Base-by-base conservation (phyloP, 164 flowering plant genomes). In the Saururus chinensis region DNA sequence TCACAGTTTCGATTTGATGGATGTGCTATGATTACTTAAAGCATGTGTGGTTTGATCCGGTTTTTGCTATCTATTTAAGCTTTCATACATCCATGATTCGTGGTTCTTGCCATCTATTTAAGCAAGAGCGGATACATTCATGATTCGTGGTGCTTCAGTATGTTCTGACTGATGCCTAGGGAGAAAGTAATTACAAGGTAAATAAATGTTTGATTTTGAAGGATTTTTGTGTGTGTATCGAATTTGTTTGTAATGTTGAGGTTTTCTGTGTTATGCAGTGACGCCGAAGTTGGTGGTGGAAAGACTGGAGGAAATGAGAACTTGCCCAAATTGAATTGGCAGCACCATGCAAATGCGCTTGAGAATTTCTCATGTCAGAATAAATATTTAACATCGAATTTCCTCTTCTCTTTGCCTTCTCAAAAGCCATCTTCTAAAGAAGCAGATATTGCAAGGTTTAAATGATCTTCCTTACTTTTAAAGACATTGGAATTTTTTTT, bases 321-420 rank as follows among this genome's bases (percentile, higher is more conserved):
- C 24, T 49, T 57, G 54, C 82, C 88, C 4, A 79, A 81, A 75
- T 67, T 75, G 25, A 91, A 88, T 70, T 87, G 84, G 95, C 62
- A 45, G 40, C 72, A 82, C 51, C 98, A 92, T 78, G 81, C 79
- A 19, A 55, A 61, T 40, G 83, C 86, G 52, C 89, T 70, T 56
- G 72, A 80, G 51, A 76, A 76, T 59, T 85, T 83, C 76, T 66
- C 70, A 51, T 55, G 62, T 54, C 87, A 77, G 63, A 64, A 75
- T 58, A 78, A 81, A 67, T 78, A 75, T 70, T 64, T 88, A 68
- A 75, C 74, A 57, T 79, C 98, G 23, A 81, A 79, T 73, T 86
- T 88, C 64, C 80, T 86, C 23, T 84, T 68, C 72, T 88, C 95
- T 5, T 72, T 91, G 51, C 72, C 84, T 22, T 61, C 74, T 1